Evolutionary conservation across 306 rosid species (phyloP).

Genomic region (Prunus salicina): DNA sequence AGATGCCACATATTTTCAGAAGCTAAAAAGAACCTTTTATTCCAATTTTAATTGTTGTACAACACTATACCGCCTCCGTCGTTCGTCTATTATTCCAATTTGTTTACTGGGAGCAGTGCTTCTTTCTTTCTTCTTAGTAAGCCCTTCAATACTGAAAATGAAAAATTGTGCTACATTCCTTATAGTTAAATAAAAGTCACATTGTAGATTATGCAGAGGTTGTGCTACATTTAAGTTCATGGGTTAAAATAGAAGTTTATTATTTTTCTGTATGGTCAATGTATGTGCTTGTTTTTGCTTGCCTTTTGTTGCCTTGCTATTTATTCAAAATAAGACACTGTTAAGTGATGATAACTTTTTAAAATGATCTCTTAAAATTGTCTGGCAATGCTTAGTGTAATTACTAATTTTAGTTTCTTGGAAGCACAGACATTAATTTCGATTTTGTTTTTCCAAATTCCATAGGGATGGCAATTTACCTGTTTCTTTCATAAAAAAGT

Average conservation of each 20-base stretch:
- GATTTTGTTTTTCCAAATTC: conserved; percentile 13
- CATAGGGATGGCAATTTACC: conserved; percentile 49
- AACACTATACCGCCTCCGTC: not conserved
- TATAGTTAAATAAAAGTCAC: too few relatives aligned
- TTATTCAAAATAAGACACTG: too few relatives aligned
- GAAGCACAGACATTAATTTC: not conserved
- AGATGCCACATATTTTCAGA: not conserved
- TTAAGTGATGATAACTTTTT: not conserved
- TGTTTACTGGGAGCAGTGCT: too few relatives aligned
- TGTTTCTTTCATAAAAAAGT: conserved; percentile 45
- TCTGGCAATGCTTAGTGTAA: not conserved
- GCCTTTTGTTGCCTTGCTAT: not conserved
- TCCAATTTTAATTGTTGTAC: not conserved
- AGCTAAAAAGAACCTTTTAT: not conserved
- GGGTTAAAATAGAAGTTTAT: too few relatives aligned
- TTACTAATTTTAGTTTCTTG: not conserved
- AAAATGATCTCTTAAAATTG: not conserved
- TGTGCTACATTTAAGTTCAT: too few relatives aligned
- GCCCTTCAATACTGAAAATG: too few relatives aligned
- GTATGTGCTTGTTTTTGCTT: not conserved
- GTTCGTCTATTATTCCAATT: not conserved
- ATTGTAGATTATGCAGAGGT: too few relatives aligned
- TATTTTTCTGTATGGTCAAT: not conserved
- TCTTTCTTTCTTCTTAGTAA: too few relatives aligned
- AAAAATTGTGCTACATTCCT: too few relatives aligned